These are phyloP conservation scores for Pestalotiopsis sp. DNA, from an alignment of 2,329 filamentous ascomycete species.

Conservation along the genomic window DNA sequence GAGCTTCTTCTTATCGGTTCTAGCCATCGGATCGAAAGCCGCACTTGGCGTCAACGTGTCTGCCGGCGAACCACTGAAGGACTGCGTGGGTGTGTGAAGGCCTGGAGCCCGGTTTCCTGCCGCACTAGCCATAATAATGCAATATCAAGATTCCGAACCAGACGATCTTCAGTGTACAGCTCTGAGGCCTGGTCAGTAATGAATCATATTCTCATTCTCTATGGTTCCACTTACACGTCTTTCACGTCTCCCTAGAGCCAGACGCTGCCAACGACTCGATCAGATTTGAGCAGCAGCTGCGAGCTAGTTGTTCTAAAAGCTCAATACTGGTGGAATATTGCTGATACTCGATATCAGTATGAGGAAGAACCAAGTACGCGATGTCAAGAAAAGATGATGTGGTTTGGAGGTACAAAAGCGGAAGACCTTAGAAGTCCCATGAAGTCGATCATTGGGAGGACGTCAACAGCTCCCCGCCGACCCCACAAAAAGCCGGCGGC, in stretches of 20 bases:
- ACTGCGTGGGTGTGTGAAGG: slow-evolving; percentile 33
- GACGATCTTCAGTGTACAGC: not conserved
- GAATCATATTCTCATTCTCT: not conserved
- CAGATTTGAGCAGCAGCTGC: not conserved
- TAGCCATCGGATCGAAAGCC: slow-evolving; percentile 22
- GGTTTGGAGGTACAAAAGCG: not conserved
- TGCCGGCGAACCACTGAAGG: slow-evolving; percentile 29
- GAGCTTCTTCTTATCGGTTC: slow-evolving; percentile 38
- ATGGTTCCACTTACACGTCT: not conserved
- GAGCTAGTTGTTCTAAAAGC: no score
- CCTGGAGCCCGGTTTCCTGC: slow-evolving; percentile 21
- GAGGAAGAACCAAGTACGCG: no score
- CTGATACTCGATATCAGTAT: no score
- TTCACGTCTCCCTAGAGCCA: not conserved
- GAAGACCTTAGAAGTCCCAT: not conserved
- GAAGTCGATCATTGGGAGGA: not conserved
- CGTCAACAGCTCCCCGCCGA: not conserved
- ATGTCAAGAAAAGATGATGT: not conserved
- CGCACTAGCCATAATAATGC: slow-evolving; percentile 20
- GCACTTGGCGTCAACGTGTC: slow-evolving; percentile 26
- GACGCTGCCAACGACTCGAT: not conserved
- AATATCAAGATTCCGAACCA: not conserved
- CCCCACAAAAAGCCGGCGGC: not conserved
- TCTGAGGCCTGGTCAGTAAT: not conserved
- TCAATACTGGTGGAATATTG: no score